These are phyloP conservation scores for Backusella mclennaniae DNA, from an alignment of 192 early-diverging fungal genomes.

Conservation along the genomic window DNA sequence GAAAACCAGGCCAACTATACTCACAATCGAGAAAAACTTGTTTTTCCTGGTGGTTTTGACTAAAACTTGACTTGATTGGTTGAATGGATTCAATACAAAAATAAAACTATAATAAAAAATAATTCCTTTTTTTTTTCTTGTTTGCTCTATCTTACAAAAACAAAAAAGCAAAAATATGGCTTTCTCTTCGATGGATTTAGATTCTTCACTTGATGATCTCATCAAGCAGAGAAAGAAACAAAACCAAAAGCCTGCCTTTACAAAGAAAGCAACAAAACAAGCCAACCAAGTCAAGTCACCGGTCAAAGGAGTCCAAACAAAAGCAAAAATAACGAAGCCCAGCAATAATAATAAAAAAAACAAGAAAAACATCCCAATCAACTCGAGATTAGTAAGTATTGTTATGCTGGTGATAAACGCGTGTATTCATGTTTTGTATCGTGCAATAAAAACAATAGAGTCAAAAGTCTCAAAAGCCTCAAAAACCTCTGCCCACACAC, in stretches of 20 bases:
- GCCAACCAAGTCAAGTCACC: not conserved
- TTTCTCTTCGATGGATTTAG: conserved; percentile 34
- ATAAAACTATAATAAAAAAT: no score
- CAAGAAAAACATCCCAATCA: not conserved
- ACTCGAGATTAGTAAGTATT: conserved; percentile 3
- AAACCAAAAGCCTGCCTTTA: conserved; percentile 25
- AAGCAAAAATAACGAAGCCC: conserved; percentile 2
- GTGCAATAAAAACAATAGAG: not conserved
- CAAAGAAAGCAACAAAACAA: not conserved
- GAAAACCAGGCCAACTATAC: no score
- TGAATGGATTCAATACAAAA: no score
- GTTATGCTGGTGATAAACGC: not conserved
- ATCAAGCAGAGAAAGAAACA: conserved; percentile 32
- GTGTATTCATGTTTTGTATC: not conserved
- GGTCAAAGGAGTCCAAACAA: not conserved
- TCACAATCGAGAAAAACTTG: no score
- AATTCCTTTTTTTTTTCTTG: not conserved
- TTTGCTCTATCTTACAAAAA: not conserved
- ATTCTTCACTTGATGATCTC: conserved; percentile 41
- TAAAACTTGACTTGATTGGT: no score
- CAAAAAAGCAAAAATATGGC: not conserved
- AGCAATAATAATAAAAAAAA: not conserved
- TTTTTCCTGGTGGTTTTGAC: no score
- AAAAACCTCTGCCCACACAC: not conserved
- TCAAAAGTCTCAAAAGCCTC: not conserved